phyloP scores from a whole-genome alignment of 768 basidiomycete genomes.

The Lactarius deliciosus region DNA sequence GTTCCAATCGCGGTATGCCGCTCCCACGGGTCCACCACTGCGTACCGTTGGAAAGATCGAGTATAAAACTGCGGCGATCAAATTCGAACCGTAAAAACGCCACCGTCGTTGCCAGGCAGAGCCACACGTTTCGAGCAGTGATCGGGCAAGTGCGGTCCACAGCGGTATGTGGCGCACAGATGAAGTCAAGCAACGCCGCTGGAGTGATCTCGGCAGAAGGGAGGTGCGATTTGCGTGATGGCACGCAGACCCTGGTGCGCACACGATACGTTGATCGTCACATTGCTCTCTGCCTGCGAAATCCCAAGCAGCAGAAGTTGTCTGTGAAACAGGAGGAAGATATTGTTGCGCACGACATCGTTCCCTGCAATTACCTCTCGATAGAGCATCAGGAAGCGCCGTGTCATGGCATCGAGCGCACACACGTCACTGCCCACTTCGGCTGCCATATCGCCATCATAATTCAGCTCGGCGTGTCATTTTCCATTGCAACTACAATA shows the following conservation, averaged over 20 bases:
- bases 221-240: constrained; percentile 1
- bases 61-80: neutral
- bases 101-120: neutral
- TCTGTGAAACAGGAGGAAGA: constrained; percentile 3
- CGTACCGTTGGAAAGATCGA: neutral
- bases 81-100: neutral
- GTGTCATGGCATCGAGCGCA: neutral
- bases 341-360: neutral
- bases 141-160: neutral
- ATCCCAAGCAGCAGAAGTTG: constrained; percentile 4
- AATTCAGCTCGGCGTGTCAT: neutral
- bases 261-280: neutral
- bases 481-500: neutral
- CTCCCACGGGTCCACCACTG: neutral
- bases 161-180: neutral
- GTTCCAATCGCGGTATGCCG: neutral
- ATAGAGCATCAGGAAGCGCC: neutral
- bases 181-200: neutral
- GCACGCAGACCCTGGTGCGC: neutral
- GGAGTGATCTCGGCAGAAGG: constrained; percentile 1
- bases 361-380: neutral
- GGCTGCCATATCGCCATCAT: neutral
- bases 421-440: neutral
- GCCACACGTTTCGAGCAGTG: neutral
- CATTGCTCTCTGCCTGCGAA: constrained; percentile 2